phyloP scores from a whole-genome alignment of 768 basidiomycete genomes.

The Trametopsis cervina region DNA sequence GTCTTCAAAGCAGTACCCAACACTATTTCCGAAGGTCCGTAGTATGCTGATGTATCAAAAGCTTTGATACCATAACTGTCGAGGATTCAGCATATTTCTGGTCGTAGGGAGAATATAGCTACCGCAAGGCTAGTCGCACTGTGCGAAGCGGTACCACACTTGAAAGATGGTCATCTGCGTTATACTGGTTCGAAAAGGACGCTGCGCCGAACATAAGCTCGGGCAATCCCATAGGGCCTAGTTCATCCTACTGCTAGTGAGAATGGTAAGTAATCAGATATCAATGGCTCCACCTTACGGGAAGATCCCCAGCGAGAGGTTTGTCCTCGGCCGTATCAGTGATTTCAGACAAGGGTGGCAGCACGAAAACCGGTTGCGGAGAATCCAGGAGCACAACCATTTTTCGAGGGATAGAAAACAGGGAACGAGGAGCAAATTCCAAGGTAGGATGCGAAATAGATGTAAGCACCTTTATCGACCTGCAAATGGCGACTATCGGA shows the following conservation, averaged over 20 bases:
- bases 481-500: too few relatives aligned
- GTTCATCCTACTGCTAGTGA: slow-evolving; percentile 20
- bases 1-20: slow-evolving; percentile 58
- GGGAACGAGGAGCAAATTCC: too few relatives aligned
- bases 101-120: slow-evolving; percentile 1
- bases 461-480: too few relatives aligned
- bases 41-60: slow-evolving; percentile 80
- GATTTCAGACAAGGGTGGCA: slow-evolving; percentile 34
- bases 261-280: neutral
- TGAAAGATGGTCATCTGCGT: slow-evolving; percentile 47
- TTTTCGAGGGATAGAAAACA: too few relatives aligned
- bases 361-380: slow-evolving; percentile 30
- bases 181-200: slow-evolving; percentile 62
- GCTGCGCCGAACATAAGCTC: slow-evolving; percentile 68
- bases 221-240: slow-evolving; percentile 32
- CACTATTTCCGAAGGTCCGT: slow-evolving; percentile 74
- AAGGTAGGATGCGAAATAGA: too few relatives aligned
- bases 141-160: slow-evolving; percentile 56
- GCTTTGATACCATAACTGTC: slow-evolving; percentile 71
- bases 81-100: neutral
- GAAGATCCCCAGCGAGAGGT: slow-evolving; percentile 24
- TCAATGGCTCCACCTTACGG: slow-evolving; percentile 24
- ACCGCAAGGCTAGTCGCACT: slow-evolving; percentile 74
- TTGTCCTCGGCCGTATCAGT: slow-evolving; percentile 36
- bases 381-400: slow-evolving; percentile 39